Evolutionary conservation across 129 eudicot species (phyloP).

Genomic region (Tanacetum coccineum): DNA sequence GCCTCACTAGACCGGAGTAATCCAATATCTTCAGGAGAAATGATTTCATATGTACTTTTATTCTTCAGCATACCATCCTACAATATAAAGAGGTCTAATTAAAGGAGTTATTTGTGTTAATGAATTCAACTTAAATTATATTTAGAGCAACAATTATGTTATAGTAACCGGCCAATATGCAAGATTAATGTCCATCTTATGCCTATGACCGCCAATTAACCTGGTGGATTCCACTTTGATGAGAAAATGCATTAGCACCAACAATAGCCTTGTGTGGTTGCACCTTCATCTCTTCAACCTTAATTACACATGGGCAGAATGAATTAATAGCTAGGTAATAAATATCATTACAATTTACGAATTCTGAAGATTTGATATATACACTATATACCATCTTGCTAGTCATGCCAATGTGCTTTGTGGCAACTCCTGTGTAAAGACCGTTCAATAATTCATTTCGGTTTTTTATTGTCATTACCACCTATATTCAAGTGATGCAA

Average conservation of each 20-base stretch:
- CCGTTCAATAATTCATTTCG: conserved; percentile 61
- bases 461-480: conserved; percentile 75
- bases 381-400: conserved; percentile 77
- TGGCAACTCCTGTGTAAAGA: conserved; percentile 66
- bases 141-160: too few species aligned
- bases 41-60: conserved; percentile 73
- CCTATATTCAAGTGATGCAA: conserved; percentile 32
- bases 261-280: conserved; percentile 95
- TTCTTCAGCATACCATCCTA: conserved; percentile 88
- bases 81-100: too few species aligned
- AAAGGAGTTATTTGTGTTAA: too few species aligned
- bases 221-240: conserved; percentile 87
- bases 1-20: conserved; percentile 68
- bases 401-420: conserved; percentile 56
- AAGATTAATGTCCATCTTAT: too few species aligned
- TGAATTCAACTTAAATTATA: too few species aligned
- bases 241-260: conserved; percentile 88
- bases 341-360: too few species aligned
- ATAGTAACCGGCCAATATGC: too few species aligned
- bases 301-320: background rate
- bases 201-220: too few species aligned
- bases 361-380: too few species aligned
- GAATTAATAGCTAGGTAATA: background rate
- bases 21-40: conserved; percentile 88
- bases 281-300: conserved; percentile 72